Conservation (phyloP, 2,329 filamentous ascomycete species). For the Periconia sp. region DNA sequence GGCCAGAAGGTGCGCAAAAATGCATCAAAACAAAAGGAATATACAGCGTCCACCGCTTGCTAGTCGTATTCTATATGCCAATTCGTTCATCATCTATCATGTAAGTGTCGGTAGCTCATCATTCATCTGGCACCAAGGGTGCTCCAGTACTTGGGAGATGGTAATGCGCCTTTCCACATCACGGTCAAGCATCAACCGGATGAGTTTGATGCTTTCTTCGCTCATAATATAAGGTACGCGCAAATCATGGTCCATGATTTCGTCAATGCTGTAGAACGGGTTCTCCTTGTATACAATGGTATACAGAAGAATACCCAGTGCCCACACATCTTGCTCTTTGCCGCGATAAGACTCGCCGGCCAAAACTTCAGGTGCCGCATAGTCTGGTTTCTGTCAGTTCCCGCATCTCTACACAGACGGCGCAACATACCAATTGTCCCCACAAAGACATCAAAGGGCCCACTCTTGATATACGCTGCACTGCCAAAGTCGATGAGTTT, state of each 20-base stretch:
- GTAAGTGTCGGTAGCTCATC: conserved; percentile 1
- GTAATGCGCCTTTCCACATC: conserved; percentile 80
- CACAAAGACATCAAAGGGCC: conserved; percentile 98
- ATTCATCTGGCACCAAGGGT: conserved; percentile 70
- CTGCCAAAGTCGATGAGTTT: conserved; percentile 98
- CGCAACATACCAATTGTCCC: conserved; percentile 83
- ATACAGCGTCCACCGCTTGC: too few species aligned
- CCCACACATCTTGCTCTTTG: conserved; percentile 98
- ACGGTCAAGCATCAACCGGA: conserved; percentile 88
- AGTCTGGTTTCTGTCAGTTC: conserved; percentile 62
- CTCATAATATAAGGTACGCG: conserved; percentile 86
- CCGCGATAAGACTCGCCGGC: conserved; percentile 89
- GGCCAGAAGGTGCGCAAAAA: too few species aligned
- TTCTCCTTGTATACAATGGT: conserved; percentile 99
- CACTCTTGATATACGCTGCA: conserved; percentile 96
- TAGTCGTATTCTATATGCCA: background rate
- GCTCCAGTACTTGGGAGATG: conserved; percentile 85
- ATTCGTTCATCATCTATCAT: background rate
- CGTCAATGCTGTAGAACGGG: conserved; percentile 97
- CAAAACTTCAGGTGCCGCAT: conserved; percentile 96
- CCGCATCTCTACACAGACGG: background rate
- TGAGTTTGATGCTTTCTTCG: conserved; percentile 89
- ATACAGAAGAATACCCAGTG: conserved; percentile 92
- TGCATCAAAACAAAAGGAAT: too few species aligned
- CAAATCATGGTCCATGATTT: conserved; percentile 97